phyloP scores from a whole-genome alignment of 148 eudicot genomes.

The Rhododendron ferrugineum region DNA sequence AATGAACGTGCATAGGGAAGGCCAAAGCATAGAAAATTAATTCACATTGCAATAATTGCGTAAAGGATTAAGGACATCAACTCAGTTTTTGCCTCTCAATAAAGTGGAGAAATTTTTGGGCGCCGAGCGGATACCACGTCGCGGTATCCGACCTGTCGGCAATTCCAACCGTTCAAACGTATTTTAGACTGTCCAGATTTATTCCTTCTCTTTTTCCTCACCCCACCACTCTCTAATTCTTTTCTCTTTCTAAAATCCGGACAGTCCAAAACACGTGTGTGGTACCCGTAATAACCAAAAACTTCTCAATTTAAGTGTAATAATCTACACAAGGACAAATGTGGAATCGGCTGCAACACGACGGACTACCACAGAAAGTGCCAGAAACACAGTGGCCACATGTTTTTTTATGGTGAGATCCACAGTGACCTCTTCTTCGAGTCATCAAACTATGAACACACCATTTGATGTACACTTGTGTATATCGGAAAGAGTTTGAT shows the following conservation, averaged over 20 bases:
- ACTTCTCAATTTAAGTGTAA: too few species aligned
- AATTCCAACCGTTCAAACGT: too few species aligned
- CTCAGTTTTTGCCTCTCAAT: neutral
- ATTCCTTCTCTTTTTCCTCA: too few species aligned
- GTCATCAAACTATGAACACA: too few species aligned
- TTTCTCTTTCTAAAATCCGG: too few species aligned
- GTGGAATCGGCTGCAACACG: neutral
- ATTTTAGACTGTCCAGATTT: too few species aligned
- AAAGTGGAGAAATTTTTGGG: neutral
- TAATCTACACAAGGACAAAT: neutral
- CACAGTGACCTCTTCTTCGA: neutral
- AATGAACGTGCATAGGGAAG: neutral
- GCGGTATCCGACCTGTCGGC: accelerated
- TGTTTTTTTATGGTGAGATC: neutral
- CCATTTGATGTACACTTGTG: too few species aligned
- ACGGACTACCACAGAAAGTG: neutral
- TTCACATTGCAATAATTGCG: neutral
- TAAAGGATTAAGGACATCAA: neutral
- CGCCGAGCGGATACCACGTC: too few species aligned
- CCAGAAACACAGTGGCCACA: neutral
- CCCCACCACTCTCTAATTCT: too few species aligned
- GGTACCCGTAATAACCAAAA: too few species aligned
- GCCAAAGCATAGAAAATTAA: neutral
- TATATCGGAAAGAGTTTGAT: too few species aligned
- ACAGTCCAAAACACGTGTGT: too few species aligned